A percentile compares a stretch with the other conserved stretches of the same genome.
These are phyloP conservation scores for Neonothopanus nambi DNA, from an alignment of 1,284 basidiomycete genomes.

Conservation along the genomic window DNA sequence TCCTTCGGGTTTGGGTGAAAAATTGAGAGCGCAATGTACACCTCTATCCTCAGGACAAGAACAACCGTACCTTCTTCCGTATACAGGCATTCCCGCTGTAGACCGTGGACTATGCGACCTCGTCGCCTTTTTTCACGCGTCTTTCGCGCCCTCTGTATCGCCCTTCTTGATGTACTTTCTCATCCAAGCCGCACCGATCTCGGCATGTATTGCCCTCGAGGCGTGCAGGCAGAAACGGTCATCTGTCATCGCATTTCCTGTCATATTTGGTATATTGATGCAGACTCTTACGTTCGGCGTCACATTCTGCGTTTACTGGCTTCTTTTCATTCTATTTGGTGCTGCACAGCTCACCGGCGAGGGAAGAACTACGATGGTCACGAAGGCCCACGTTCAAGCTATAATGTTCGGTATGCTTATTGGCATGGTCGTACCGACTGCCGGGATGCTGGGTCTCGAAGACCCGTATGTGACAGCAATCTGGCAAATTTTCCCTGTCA, in stretches of 20 bases:
- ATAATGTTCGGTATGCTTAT: conserved; percentile 39
- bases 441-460: conserved; percentile 32
- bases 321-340: conserved; percentile 39
- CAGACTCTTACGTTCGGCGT: conserved; percentile 38
- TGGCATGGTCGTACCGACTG: conserved; percentile 38
- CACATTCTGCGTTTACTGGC: conserved; percentile 42
- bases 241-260: conserved; percentile 30
- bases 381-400: conserved; percentile 43
- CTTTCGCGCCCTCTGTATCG: conserved; percentile 23
- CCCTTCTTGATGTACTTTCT: conserved; percentile 33
- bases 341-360: conserved; percentile 17
- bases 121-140: conserved; percentile 33
- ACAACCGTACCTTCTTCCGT: conserved; percentile 31
- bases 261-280: conserved; percentile 31
- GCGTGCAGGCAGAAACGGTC: conserved; percentile 28
- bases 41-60: conserved; percentile 12
- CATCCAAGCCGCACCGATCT: conserved; percentile 24
- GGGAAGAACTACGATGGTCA: conserved; percentile 24
- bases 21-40: conserved; percentile 9
- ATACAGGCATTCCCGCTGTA: conserved; percentile 29
- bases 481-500: conserved; percentile 48
- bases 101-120: conserved; percentile 39
- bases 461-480: conserved; percentile 38
- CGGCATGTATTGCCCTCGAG: conserved; percentile 33
- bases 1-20: not conserved